Evolutionary conservation across 495 filamentous ascomycete species (phyloP), one percentile per base, ranked within the genome.

Genomic region (Hyaloscypha variabilis): DNA sequence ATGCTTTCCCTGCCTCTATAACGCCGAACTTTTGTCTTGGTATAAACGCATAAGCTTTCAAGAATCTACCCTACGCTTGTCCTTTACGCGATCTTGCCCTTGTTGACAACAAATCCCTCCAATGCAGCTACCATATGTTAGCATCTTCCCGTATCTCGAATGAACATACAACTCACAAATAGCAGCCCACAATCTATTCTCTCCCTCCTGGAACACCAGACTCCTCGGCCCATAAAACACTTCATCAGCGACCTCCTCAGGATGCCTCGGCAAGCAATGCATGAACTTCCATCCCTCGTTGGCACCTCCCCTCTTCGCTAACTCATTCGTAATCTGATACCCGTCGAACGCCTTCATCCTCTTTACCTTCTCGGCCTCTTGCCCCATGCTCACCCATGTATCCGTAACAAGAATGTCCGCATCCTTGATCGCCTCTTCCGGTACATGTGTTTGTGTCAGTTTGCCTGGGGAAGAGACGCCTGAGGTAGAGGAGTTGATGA

Each of bases 381-480:
- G 93, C 49, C 95, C 95, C 95, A 97, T 97, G 0, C 91, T 96
- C 39, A 97, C 83, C 94, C 94, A 99, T 10, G 95, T 99, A 72
- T 99, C 95, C 0, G 95, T 99, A 0, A 98, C 91, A 23, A 99
- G 79, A 50, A 99, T 82, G 71, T 98, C 91, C 1, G 95, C 94
- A 65, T 88, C 81, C 81, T 90, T 91, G 67, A 98, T 87, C 0
- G 95, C 95, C 72, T 96, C 91, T 73, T 94, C 91, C 2, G 95
- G 95, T 2, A 90, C 80, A 19, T 81, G 87, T 13, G 90, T 94
- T 76, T 96, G 88, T 13, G 78, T 79, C 13, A 96, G 78, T 64
- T 82, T 85, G 10, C 92, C 92, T n/a, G 87, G 80, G 3, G 74
- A 76, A 3, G 79, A 34, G 3, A 88, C 80, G 30, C 81, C 82